phyloP scores from a whole-genome alignment of 805 yeast genomes.

The Yarrowia yakushimensis region DNA sequence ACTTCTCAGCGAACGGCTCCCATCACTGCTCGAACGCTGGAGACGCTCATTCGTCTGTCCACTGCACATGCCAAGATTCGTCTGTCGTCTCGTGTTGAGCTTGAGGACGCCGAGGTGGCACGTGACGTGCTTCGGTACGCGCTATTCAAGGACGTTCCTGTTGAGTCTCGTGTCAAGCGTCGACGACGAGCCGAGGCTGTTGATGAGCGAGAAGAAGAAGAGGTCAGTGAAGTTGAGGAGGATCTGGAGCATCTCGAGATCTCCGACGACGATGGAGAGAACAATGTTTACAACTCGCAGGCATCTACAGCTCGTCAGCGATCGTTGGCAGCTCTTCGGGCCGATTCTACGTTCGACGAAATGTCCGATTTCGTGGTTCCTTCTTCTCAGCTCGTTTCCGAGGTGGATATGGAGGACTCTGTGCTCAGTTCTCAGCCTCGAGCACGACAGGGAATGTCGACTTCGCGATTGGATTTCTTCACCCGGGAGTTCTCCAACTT shows the following conservation, averaged over 20 bases:
- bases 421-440: not conserved
- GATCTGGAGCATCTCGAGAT: conserved; percentile 34
- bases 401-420: not conserved
- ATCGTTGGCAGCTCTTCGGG: conserved; percentile 26
- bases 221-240: conserved; percentile 44
- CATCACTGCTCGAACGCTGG: conserved; percentile 96
- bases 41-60: conserved; percentile 87
- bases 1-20: conserved; percentile 66
- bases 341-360: conserved; percentile 11
- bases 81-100: conserved; percentile 67
- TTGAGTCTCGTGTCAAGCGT: conserved; percentile 40
- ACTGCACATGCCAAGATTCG: conserved; percentile 98
- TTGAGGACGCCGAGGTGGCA: conserved; percentile 79
- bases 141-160: conserved; percentile 67
- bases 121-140: conserved; percentile 82
- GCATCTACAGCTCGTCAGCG: conserved; percentile 33
- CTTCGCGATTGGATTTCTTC: conserved; percentile 49
- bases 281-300: conserved; percentile 41
- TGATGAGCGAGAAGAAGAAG: conserved; percentile 31
- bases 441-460: conserved; percentile 31
- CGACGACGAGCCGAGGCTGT: conserved; percentile 42
- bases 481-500: conserved; percentile 45
- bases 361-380: conserved; percentile 9
- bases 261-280: not conserved
- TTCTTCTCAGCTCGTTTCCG: not conserved